These are phyloP conservation scores for Paecilomyces fulvus DNA, from an alignment of 2,329 filamentous ascomycete genomes.

Conservation along the genomic window DNA sequence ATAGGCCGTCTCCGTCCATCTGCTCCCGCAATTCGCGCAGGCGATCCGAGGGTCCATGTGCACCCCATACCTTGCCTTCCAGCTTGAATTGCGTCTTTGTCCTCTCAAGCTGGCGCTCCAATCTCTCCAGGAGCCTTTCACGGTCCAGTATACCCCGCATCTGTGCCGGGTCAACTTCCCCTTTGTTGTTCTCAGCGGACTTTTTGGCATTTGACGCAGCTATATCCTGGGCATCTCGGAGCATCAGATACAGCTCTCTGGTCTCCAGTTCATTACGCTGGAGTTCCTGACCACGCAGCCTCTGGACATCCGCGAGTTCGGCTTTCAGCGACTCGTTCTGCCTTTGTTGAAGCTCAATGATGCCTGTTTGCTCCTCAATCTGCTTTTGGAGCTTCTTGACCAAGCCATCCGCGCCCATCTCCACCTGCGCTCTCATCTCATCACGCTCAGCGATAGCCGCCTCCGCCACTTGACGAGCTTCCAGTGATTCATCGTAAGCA, in stretches of 20 bases:
- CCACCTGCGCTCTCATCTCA: slow-evolving; percentile 82
- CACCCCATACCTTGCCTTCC: slow-evolving; percentile 84
- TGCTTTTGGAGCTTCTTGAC: slow-evolving; percentile 90
- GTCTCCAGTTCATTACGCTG: slow-evolving; percentile 95
- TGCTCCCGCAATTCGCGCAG: slow-evolving; percentile 84
- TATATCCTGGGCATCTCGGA: slow-evolving; percentile 92
- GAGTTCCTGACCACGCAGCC: slow-evolving; percentile 77
- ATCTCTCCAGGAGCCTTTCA: slow-evolving; percentile 80
- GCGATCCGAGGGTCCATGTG: slow-evolving; percentile 81
- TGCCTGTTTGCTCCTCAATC: slow-evolving; percentile 81
- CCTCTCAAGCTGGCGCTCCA: slow-evolving; percentile 91
- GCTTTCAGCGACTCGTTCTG: slow-evolving; percentile 83
- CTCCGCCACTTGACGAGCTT: slow-evolving; percentile 87
- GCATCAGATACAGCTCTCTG: slow-evolving; percentile 94
- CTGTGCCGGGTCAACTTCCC: slow-evolving; percentile 59
- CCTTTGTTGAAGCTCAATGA: slow-evolving; percentile 80
- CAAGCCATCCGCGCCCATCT: slow-evolving; percentile 84
- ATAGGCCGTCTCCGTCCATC: slow-evolving; percentile 66
- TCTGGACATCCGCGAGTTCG: slow-evolving; percentile 78
- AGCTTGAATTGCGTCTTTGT: slow-evolving; percentile 98
- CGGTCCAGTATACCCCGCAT: slow-evolving; percentile 92
- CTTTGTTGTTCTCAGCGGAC: slow-evolving; percentile 40
- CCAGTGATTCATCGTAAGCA: slow-evolving; percentile 82
- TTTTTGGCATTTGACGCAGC: slow-evolving; percentile 77
- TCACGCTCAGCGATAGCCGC: slow-evolving; percentile 93